Evolutionary conservation across 768 basidiomycete genomes (phyloP).

Genomic region (Suillus americanus): DNA sequence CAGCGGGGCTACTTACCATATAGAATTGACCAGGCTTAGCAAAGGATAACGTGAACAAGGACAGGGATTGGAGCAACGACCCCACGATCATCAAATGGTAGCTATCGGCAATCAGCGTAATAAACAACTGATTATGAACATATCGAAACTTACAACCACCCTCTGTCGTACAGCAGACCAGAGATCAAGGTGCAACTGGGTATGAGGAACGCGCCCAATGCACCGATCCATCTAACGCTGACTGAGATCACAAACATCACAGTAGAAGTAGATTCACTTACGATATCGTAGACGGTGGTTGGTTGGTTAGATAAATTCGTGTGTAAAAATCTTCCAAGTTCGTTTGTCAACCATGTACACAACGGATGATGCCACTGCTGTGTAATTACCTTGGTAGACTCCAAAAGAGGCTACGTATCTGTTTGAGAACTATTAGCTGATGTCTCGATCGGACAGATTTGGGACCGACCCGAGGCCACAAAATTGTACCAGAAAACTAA

Average conservation of each 20-base stretch:
- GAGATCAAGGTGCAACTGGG: slow-evolving; percentile 37
- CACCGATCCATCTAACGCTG: slow-evolving; percentile 36
- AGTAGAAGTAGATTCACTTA: slow-evolving; percentile 12
- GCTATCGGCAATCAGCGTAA: slow-evolving; percentile 20
- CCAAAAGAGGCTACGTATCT: slow-evolving; percentile 31
- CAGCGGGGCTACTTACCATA: slow-evolving; percentile 15
- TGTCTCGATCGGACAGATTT: background rate
- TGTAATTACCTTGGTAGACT: slow-evolving; percentile 30
- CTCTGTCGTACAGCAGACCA: slow-evolving; percentile 44
- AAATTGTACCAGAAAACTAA: slow-evolving; percentile 26
- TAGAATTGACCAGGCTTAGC: slow-evolving; percentile 25
- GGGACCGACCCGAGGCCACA: slow-evolving; percentile 26
- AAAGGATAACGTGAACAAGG: slow-evolving; percentile 30
- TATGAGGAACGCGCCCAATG: slow-evolving; percentile 39
- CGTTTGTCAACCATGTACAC: slow-evolving; percentile 7
- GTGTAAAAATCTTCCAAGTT: slow-evolving; percentile 30
- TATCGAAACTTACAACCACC: slow-evolving; percentile 37
- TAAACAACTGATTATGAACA: slow-evolving; percentile 12
- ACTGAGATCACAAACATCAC: slow-evolving; percentile 26
- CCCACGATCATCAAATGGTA: slow-evolving; percentile 14
- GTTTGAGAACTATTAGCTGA: background rate
- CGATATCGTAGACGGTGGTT: slow-evolving; percentile 30
- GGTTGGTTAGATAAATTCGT: slow-evolving; percentile 28
- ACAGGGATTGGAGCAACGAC: slow-evolving; percentile 14
- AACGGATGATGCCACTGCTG: background rate